These are phyloP conservation scores for Penicillium manginii DNA, from an alignment of 495 filamentous ascomycete species.

Conservation along the genomic window DNA sequence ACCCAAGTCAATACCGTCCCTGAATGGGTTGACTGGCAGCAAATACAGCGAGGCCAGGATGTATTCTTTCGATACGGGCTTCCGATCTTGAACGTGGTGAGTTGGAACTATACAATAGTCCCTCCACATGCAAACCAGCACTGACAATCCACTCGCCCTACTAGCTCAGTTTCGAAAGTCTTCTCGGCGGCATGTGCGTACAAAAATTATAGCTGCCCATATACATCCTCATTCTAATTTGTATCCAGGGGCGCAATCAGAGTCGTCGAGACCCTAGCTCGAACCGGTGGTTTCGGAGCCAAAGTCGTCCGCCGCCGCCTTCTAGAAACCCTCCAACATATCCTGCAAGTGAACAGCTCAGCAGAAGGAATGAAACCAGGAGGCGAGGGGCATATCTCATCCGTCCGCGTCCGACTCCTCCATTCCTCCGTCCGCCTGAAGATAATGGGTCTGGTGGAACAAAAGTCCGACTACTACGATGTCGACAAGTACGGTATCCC, in stretches of 20 bases:
- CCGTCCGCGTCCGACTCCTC: conserved; percentile 73
- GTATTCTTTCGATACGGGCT: conserved; percentile 75
- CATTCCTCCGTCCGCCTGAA: conserved; percentile 71
- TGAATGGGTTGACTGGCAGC: conserved; percentile 81
- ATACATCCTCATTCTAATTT: not conserved
- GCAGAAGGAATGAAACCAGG: conserved; percentile 68
- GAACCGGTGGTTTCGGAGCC: conserved; percentile 78
- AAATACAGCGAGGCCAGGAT: conserved; percentile 64
- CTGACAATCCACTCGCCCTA: not conserved
- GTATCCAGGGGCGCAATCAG: conserved; percentile 50
- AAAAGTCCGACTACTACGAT: conserved; percentile 65
- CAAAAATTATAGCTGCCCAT: not conserved
- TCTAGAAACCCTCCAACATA: conserved; percentile 76
- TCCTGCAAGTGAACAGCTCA: conserved; percentile 70
- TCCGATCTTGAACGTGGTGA: conserved; percentile 56
- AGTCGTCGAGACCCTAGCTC: conserved; percentile 73
- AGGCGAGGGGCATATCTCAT: conserved; percentile 68
- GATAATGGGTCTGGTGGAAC: conserved; percentile 60
- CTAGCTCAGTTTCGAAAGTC: conserved; percentile 44
- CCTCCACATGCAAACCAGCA: not conserved
- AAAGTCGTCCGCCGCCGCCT: conserved; percentile 70
- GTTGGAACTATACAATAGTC: conserved; percentile 11
- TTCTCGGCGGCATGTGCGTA: conserved; percentile 45
- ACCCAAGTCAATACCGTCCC: conserved; percentile 69
- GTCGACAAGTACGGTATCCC: conserved; percentile 63